Conservation (phyloP, 352 stramenopile species). For the Thalassiosira oceanica region DNA sequence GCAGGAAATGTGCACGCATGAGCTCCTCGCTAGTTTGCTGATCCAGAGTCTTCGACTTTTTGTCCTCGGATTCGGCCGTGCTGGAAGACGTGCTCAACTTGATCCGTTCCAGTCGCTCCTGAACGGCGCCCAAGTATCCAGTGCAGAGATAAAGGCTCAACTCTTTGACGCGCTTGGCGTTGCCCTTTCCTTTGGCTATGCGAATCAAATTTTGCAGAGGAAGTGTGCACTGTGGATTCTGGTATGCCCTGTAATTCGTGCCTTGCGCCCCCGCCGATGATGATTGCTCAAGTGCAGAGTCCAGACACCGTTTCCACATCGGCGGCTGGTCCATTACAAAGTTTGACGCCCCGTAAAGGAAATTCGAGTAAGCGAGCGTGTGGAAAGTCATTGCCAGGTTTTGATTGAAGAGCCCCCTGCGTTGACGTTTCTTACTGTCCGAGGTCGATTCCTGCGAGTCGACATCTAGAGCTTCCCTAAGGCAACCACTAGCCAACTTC, state of each 20-base stretch:
- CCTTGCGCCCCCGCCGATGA: neutral
- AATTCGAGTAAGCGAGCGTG: slow-evolving; percentile 58
- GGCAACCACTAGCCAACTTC: slow-evolving; percentile 23
- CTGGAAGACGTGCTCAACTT: slow-evolving; percentile 2
- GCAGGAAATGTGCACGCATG: slow-evolving; percentile 21
- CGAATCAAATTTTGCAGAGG: slow-evolving; percentile 52
- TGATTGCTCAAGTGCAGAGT: slow-evolving; percentile 25
- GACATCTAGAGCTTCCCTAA: neutral
- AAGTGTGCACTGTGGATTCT: slow-evolving; percentile 19
- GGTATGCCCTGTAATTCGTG: slow-evolving; percentile 22
- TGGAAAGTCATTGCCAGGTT: slow-evolving; percentile 25
- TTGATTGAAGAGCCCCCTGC: neutral
- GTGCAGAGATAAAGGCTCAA: slow-evolving; percentile 36
- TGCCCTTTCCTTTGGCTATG: slow-evolving; percentile 59
- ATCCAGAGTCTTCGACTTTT: slow-evolving; percentile 1
- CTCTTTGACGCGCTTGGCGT: slow-evolving; percentile 52
- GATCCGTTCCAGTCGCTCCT: slow-evolving; percentile 9
- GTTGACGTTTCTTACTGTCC: too few species aligned
- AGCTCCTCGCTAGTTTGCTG: slow-evolving; percentile 13
- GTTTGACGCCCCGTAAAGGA: slow-evolving; percentile 37
- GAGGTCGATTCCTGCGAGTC: too few species aligned
- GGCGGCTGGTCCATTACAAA: slow-evolving; percentile 53
- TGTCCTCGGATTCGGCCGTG: neutral
- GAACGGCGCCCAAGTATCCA: slow-evolving; percentile 40
- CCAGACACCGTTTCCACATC: slow-evolving; percentile 67